phyloP scores from a whole-genome alignment of 805 yeast genomes.

The Vanderwaltozyma verrucispora region DNA sequence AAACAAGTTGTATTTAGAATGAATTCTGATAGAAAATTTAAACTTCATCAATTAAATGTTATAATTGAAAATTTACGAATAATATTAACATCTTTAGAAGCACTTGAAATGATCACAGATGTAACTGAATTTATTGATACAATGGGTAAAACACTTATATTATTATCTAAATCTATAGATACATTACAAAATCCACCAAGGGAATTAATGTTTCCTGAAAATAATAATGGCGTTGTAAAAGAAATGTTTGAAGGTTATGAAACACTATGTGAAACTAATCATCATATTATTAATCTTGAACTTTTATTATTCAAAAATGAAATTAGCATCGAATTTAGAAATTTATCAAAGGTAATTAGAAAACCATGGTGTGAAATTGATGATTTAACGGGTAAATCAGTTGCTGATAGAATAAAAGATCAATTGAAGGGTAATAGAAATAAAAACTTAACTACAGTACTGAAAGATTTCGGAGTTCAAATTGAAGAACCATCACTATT shows the following conservation, averaged over 20 bases:
- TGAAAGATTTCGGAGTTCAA: slow-evolving; percentile 31
- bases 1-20: slow-evolving; percentile 28
- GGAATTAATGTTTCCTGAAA: slow-evolving; percentile 46
- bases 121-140: slow-evolving; percentile 21
- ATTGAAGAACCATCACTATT: slow-evolving; percentile 25
- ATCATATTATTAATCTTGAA: slow-evolving; percentile 41
- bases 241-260: slow-evolving; percentile 32
- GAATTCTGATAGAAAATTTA: slow-evolving; percentile 34
- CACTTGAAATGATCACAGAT: slow-evolving; percentile 35
- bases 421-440: slow-evolving; percentile 39
- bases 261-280: slow-evolving; percentile 22
- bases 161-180: slow-evolving; percentile 16
- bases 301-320: slow-evolving; percentile 52
- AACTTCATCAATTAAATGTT: slow-evolving; percentile 30
- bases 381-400: slow-evolving; percentile 36
- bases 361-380: slow-evolving; percentile 56
- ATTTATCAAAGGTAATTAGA: slow-evolving; percentile 38
- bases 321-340: slow-evolving; percentile 47
- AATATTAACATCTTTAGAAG: slow-evolving; percentile 14
- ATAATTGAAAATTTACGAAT: slow-evolving; percentile 20
- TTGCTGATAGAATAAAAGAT: slow-evolving; percentile 48
- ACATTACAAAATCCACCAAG: slow-evolving; percentile 43
- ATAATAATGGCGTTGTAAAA: slow-evolving; percentile 38
- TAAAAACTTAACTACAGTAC: slow-evolving; percentile 30
- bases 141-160: slow-evolving; percentile 11